Conservation (phyloP, 2,329 filamentous ascomycete genomes). For the Akanthomyces dipterigenus region DNA sequence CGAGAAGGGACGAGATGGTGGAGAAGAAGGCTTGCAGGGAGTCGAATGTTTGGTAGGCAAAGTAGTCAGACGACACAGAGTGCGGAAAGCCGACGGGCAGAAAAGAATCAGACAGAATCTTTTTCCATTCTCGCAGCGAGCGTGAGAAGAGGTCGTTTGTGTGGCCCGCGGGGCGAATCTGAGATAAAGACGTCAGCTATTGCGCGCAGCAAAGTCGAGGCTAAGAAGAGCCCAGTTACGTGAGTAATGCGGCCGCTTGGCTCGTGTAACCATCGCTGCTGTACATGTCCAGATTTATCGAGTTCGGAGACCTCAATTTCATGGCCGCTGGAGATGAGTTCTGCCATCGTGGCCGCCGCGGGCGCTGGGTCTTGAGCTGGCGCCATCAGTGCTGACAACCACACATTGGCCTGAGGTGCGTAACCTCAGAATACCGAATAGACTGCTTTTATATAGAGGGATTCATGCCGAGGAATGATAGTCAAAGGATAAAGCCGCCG, state of each 20-base stretch:
- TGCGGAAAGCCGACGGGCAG: conserved; percentile 83
- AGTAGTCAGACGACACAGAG: conserved; percentile 79
- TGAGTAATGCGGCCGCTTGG: conserved; percentile 20
- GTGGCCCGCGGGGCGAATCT: conserved; percentile 9
- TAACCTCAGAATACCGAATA: background rate
- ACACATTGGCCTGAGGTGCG: background rate
- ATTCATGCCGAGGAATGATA: background rate
- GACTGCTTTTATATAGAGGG: background rate
- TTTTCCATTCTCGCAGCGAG: conserved; percentile 29
- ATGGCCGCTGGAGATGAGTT: background rate
- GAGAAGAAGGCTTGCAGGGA: conserved; percentile 80
- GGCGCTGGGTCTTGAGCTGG: background rate
- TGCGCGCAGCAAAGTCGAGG: background rate
- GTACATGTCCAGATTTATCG: conserved; percentile 31
- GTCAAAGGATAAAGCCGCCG: background rate
- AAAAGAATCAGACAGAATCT: conserved; percentile 59
- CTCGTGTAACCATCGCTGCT: conserved; percentile 28
- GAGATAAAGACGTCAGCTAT: background rate
- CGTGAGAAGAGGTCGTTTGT: conserved; percentile 21
- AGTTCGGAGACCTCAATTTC: conserved; percentile 27
- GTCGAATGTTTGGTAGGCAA: conserved; percentile 64
- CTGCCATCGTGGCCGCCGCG: conserved; percentile 12
- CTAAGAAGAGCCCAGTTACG: conserved; percentile 15
- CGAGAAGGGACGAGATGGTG: conserved; percentile 71
- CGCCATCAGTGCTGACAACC: background rate